Evolutionary conservation across 257 asterid genomes (phyloP).

Genomic region (Solanum chilense): DNA sequence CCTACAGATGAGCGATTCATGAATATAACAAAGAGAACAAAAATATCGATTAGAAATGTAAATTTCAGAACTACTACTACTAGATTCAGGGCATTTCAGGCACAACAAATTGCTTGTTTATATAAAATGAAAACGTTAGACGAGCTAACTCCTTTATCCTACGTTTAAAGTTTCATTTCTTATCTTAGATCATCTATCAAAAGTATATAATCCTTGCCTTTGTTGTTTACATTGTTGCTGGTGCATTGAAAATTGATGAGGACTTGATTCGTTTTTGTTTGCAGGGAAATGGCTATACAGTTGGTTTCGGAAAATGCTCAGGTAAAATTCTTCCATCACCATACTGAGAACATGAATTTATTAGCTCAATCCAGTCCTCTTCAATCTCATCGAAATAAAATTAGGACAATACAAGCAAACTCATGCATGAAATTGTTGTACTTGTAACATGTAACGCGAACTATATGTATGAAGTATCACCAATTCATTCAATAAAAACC

Average conservation of each 20-base stretch:
- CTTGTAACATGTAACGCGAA: not conserved
- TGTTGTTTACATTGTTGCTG: not conserved
- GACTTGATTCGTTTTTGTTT: not conserved
- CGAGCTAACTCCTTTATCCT: not conserved
- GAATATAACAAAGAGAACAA: not conserved
- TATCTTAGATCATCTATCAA: not conserved
- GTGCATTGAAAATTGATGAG: not conserved
- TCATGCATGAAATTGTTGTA: not conserved
- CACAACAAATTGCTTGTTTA: not conserved
- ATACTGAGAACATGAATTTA: not conserved
- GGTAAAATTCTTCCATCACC: constrained; percentile 27
- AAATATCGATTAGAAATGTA: not conserved
- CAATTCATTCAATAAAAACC: not conserved
- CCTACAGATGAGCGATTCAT: not conserved
- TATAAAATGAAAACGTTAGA: not conserved
- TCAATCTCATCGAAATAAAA: not conserved
- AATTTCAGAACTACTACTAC: not conserved
- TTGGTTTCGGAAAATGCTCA: constrained; percentile 28
- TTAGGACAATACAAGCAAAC: not conserved
- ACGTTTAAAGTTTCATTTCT: not conserved
- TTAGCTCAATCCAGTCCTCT: not conserved
- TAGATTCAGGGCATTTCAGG: not conserved
- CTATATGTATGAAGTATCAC: not conserved
- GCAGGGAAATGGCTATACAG: constrained; percentile 18
- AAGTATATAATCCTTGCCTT: not conserved